phyloP scores from a whole-genome alignment of 495 filamentous ascomycete species.

The Entonaema liquescens region DNA sequence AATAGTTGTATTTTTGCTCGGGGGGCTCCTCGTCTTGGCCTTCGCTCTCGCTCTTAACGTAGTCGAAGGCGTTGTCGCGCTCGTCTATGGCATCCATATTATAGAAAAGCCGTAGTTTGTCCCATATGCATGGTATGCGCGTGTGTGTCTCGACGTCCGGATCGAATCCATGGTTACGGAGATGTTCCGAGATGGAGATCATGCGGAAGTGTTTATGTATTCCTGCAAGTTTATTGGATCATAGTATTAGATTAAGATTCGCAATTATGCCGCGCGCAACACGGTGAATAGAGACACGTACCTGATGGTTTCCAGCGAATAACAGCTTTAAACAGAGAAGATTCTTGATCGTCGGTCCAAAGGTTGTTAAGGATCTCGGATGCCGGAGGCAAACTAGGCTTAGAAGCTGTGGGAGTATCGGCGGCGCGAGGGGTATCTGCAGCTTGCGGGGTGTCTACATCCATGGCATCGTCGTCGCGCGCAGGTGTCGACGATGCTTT shows the following conservation, averaged over 20 bases:
- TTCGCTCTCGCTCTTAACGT: conserved; percentile 61
- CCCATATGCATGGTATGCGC: conserved; percentile 89
- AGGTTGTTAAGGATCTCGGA: conserved; percentile 66
- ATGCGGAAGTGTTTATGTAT: conserved; percentile 99
- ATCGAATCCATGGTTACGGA: conserved; percentile 87
- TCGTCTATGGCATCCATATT: conserved; percentile 90
- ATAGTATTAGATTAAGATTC: not conserved
- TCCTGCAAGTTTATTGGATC: conserved; percentile 58
- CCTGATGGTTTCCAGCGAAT: conserved; percentile 96
- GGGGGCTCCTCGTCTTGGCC: conserved; percentile 58
- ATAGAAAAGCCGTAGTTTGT: conserved; percentile 82
- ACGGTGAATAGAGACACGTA: conserved; percentile 49
- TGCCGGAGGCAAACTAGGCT: conserved; percentile 47
- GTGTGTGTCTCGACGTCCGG: conserved; percentile 76
- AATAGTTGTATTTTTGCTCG: conserved; percentile 69
- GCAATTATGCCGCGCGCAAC: not conserved
- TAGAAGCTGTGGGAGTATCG: conserved; percentile 44
- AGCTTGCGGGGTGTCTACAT: conserved; percentile 56
- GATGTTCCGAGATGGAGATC: conserved; percentile 83
- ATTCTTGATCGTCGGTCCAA: conserved; percentile 97
- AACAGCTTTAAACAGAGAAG: conserved; percentile 84
- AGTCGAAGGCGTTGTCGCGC: conserved; percentile 74
- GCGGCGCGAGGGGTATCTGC: conserved; percentile 54
- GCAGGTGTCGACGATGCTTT: conserved; percentile 52
- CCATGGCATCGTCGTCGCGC: conserved; percentile 62